These are phyloP conservation scores for Monilinia polystroma DNA, from an alignment of 2,329 filamentous ascomycete genomes.

Conservation along the genomic window DNA sequence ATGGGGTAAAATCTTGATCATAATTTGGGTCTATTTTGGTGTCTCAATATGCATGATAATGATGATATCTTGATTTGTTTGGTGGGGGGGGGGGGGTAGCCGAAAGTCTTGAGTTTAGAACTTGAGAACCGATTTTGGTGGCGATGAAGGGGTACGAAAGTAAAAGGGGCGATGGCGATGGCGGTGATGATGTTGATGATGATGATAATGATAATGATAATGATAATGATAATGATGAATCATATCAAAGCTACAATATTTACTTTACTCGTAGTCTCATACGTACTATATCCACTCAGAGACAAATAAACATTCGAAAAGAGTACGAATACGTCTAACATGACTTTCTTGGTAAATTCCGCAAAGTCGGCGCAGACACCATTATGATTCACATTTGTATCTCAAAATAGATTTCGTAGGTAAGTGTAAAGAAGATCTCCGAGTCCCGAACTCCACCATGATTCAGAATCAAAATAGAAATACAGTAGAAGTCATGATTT, in stretches of 20 bases:
- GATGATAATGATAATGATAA: too few relatives aligned
- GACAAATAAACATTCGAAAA: not conserved
- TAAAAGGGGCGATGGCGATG: conserved; percentile 2
- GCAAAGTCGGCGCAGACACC: not conserved
- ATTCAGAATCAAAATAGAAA: not conserved
- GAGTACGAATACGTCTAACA: not conserved
- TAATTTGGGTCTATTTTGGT: not conserved
- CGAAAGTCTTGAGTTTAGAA: too few relatives aligned
- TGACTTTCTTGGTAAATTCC: too few relatives aligned
- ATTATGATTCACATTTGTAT: not conserved
- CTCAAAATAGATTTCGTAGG: conserved; percentile 4
- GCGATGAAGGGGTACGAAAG: not conserved
- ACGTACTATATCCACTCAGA: conserved; percentile 11
- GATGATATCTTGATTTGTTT: not conserved
- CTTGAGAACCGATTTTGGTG: too few relatives aligned
- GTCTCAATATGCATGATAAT: not conserved
- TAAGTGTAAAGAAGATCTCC: not conserved
- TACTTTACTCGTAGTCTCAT: not conserved
- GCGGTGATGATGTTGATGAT: not conserved
- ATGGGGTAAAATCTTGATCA: conserved; percentile 9
- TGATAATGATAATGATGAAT: too few relatives aligned
- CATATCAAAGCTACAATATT: too few relatives aligned
- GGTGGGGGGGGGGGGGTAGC: too few relatives aligned
- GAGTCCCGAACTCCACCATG: not conserved
- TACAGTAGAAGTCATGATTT: not conserved